Evolutionary conservation across 306 rosid species (phyloP).

Genomic region (Leucaena leucocephala): DNA sequence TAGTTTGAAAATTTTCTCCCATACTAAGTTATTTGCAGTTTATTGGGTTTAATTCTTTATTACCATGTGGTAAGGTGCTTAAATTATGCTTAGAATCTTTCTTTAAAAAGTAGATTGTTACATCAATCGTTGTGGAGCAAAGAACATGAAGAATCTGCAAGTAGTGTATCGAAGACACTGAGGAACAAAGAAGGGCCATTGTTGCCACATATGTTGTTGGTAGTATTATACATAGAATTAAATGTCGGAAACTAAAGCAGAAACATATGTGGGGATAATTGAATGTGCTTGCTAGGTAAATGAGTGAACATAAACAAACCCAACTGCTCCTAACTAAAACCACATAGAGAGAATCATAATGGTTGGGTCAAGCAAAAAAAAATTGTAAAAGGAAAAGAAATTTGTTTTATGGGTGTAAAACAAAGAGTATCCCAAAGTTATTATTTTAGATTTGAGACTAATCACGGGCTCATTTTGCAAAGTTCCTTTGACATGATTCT

Average conservation of each 20-base stretch:
- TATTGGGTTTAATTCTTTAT: not conserved
- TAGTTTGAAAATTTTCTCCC: not conserved
- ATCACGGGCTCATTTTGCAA: no score
- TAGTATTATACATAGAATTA: conserved; percentile 8
- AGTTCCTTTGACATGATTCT: no score
- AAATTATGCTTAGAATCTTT: not conserved
- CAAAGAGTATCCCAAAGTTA: no score
- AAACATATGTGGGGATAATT: conserved; percentile 9
- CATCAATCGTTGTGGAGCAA: not conserved
- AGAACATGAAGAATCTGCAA: not conserved
- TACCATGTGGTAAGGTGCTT: no score
- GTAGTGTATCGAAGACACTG: not conserved
- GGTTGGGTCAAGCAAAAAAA: no score
- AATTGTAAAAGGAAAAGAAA: no score
- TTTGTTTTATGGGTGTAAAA: no score
- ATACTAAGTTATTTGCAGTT: not conserved
- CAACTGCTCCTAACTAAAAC: conserved; percentile 19
- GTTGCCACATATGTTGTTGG: not conserved
- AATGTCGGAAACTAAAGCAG: not conserved
- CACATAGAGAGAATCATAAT: not conserved
- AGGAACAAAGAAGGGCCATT: conserved; percentile 25
- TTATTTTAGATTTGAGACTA: no score
- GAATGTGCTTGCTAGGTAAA: not conserved
- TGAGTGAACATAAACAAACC: conserved; percentile 1
- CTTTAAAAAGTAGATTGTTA: not conserved